Percentiles rank a stretch among this genome's conserved stretches.
Evolutionary conservation across 805 yeast species (phyloP).

Genomic region (Blastobotrys terrestris): DNA sequence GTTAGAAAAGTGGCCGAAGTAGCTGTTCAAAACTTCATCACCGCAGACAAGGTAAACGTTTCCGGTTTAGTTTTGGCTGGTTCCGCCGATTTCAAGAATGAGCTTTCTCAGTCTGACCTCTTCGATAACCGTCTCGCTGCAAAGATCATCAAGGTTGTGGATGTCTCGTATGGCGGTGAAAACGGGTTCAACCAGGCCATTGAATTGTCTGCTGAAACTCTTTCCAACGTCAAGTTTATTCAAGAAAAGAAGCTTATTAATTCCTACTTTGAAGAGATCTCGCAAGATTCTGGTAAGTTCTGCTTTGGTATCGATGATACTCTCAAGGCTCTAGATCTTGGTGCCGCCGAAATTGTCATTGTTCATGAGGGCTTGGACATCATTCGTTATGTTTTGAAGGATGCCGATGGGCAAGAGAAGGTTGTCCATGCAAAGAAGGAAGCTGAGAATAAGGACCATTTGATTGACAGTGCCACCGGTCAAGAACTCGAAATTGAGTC

Average conservation of each 20-base stretch:
- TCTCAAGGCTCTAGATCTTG: conserved; percentile 89
- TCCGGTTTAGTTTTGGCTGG: conserved; percentile 96
- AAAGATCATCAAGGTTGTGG: conserved; percentile 87
- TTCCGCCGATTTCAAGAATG: conserved; percentile 98
- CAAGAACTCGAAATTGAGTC: conserved; percentile 83
- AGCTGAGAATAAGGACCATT: conserved; percentile 66
- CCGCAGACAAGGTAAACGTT: conserved; percentile 90
- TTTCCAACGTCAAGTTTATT: conserved; percentile 93
- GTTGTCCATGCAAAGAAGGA: conserved; percentile 68
- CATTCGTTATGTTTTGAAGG: conserved; percentile 76
- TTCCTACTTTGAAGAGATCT: conserved; percentile 90
- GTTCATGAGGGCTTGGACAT: conserved; percentile 89
- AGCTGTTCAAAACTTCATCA: conserved; percentile 94
- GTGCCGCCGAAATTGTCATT: conserved; percentile 89
- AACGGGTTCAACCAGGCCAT: conserved; percentile 99
- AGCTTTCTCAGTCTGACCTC: conserved; percentile 84
- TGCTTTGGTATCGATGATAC: conserved; percentile 98
- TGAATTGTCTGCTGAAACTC: conserved; percentile 93
- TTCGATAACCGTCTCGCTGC: conserved; percentile 85
- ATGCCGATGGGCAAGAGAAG: conserved; percentile 71
- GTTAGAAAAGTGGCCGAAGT: conserved; percentile 97
- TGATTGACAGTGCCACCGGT: conserved; percentile 79
- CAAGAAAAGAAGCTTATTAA: conserved; percentile 96
- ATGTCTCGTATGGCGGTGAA: conserved; percentile 98
- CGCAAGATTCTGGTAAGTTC: conserved; percentile 95